Evolutionary conservation across 1,284 basidiomycete species (phyloP).

Genomic region (Apiotrichum porosum): DNA sequence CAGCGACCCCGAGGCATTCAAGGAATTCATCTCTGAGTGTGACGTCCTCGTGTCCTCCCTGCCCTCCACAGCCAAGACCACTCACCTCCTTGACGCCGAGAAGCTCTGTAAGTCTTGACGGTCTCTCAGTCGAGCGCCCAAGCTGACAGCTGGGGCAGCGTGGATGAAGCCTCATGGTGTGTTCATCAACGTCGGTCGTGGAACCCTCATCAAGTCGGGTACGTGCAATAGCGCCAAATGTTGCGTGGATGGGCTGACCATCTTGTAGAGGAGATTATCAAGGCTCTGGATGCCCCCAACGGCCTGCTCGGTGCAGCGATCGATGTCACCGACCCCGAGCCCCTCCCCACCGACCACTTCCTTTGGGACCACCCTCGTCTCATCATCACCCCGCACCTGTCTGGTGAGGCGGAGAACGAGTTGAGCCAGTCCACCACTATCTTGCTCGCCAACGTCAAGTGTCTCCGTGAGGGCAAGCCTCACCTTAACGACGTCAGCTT

Average conservation of each 20-base stretch:
- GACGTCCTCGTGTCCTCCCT: conserved; percentile 40
- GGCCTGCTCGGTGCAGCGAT: conserved; percentile 18
- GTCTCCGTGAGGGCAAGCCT: conserved; percentile 17
- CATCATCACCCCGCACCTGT: conserved; percentile 22
- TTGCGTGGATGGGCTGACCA: neutral
- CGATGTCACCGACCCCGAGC: conserved; percentile 30
- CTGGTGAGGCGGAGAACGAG: conserved; percentile 21
- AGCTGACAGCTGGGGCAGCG: neutral
- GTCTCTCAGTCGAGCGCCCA: too few species aligned
- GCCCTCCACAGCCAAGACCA: conserved; percentile 37
- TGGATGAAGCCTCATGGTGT: conserved; percentile 9
- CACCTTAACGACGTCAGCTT: conserved; percentile 27
- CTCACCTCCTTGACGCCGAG: conserved; percentile 30
- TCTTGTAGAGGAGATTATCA: conserved; percentile 17
- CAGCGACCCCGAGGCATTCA: conserved; percentile 23
- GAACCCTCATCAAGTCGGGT: conserved; percentile 14
- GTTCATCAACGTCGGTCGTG: conserved; percentile 27
- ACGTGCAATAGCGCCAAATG: too few species aligned
- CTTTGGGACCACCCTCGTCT: conserved; percentile 18
- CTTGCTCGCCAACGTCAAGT: conserved; percentile 32
- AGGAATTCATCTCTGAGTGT: conserved; percentile 30
- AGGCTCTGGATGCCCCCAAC: conserved; percentile 12
- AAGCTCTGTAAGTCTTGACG: conserved; percentile 39
- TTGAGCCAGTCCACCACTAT: conserved; percentile 19
- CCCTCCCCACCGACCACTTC: conserved; percentile 19